Evolutionary conservation across 2,329 filamentous ascomycete species (phyloP), one percentile per base, ranked within the genome.

Genomic region (Pseudocercospora eumusae): DNA sequence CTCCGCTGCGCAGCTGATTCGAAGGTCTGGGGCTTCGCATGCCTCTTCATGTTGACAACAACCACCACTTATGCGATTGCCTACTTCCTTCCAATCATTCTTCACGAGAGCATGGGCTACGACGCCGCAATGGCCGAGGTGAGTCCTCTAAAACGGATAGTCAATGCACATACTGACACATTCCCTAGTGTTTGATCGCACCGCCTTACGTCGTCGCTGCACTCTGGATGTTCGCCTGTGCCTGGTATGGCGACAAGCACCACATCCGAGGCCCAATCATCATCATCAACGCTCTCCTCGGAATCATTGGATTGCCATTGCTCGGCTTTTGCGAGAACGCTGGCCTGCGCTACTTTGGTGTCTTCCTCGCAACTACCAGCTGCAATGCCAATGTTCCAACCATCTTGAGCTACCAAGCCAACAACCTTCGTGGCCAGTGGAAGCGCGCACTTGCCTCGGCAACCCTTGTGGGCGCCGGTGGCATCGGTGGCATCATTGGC

Each of bases 351-450:
- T 76, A 76, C 66, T 71, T 73, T 53, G 74, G 73, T n/a, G 73
- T 74, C 60, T 76, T 75, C 70, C 68, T 75, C 49, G 74, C 74
- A 31, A 74, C 73, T 3, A 71, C 71, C 2, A 69, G 67, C 33
- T 68, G 64, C 62, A 75, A 75, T 53, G 68, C 87, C 66, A 71
- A 95, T 73, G 81, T 93, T 4, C 91, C 92, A 0, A 82, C 86
- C 1, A 81, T 86, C 50, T 86, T 96, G 79, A 84, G 90, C 0
- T 95, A 91, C 78, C 91, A 93, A 78, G 90, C 90, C 45, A 95
- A 93, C 78, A 96, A 96, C 76, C 88, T 96, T 71, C 87, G 90
- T 57, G 91, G 91, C 0, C 91, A 95, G 77, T 96, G 91, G 90
- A 96, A 93, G 79, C 86, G 92, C 53, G 91, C 91, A 0, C 88